Conservation (phyloP, 371 early-diverging fungal genomes). For the Capniomyces stellatus region DNA sequence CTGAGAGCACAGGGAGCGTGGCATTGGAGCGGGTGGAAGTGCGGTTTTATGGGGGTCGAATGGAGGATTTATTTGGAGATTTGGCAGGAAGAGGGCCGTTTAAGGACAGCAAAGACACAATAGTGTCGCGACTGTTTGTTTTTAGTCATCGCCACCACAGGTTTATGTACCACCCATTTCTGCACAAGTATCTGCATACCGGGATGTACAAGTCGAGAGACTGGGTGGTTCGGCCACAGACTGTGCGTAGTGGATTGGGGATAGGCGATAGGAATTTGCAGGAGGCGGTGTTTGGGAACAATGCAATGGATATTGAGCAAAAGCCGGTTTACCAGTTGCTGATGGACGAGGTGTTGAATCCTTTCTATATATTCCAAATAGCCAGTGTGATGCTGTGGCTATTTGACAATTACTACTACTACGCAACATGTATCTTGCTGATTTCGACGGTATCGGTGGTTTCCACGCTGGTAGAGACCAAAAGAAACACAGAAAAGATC, state of each 20-base stretch:
- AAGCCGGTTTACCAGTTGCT: constrained; percentile 55
- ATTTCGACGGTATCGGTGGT: constrained; percentile 53
- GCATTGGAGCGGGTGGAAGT: constrained; percentile 32
- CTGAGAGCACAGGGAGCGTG: constrained; percentile 59
- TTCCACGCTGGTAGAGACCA: constrained; percentile 67
- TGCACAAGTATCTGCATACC: constrained; percentile 43
- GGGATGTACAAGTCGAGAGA: constrained; percentile 21
- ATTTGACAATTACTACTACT: constrained; percentile 85
- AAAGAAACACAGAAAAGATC: constrained; percentile 44
- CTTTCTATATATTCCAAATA: constrained; percentile 90
- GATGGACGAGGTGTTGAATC: constrained; percentile 78
- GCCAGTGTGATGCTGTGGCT: constrained; percentile 81
- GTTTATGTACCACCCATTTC: constrained; percentile 61
- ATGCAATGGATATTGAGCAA: constrained; percentile 62
- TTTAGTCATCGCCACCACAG: constrained; percentile 49
- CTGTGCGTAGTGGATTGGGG: constrained; percentile 30
- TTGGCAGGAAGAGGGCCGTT: constrained; percentile 18
- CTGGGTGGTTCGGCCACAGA: constrained; percentile 17
- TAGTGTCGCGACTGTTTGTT: constrained; percentile 9
- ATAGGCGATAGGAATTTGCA: constrained; percentile 37
- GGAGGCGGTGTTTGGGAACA: constrained; percentile 60
- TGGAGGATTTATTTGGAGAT: constrained; percentile 45
- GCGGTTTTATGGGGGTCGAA: constrained; percentile 42
- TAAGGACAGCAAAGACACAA: constrained; percentile 13
- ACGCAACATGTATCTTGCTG: constrained; percentile 79